Evolutionary conservation across 352 stramenopile species (phyloP).

Genomic region (Globisporangium megalacanthum): DNA sequence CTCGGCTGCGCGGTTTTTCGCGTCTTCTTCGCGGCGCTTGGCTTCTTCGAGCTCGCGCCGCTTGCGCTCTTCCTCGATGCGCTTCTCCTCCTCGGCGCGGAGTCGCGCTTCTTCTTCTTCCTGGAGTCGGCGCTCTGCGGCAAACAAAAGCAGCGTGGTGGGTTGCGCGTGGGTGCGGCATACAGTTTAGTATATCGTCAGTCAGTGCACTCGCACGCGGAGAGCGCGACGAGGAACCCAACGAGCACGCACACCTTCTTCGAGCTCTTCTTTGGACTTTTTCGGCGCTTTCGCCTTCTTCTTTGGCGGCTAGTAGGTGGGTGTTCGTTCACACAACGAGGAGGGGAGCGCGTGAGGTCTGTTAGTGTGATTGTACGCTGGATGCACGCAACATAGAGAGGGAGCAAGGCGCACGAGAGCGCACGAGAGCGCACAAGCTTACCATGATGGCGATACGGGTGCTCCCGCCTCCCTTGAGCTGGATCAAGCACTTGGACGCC

Average conservation of each 20-base stretch:
- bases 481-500: background rate
- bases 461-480: background rate
- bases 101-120: slow-evolving; percentile 66
- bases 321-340: background rate
- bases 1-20: slow-evolving; percentile 57
- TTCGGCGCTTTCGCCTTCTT: slow-evolving; percentile 76
- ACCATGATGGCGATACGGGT: no score
- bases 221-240: background rate
- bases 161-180: no score
- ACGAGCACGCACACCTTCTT: slow-evolving; percentile 32
- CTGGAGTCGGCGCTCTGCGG: slow-evolving; percentile 49
- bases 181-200: no score
- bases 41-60: slow-evolving; percentile 49
- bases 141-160: background rate
- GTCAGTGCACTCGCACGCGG: background rate
- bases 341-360: background rate
- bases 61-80: slow-evolving; percentile 61
- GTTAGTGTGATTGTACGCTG: background rate
- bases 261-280: slow-evolving; percentile 78
- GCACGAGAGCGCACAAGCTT: no score
- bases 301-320: slow-evolving; percentile 45
- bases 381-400: background rate
- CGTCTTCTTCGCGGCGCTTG: slow-evolving; percentile 54
- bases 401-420: no score
- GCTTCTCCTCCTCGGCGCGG: slow-evolving; percentile 62